Percentiles rank a stretch among this genome's conserved stretches.
Conservation (phyloP, 331 rosid genomes). For the Erythrophleum ivorense region DNA sequence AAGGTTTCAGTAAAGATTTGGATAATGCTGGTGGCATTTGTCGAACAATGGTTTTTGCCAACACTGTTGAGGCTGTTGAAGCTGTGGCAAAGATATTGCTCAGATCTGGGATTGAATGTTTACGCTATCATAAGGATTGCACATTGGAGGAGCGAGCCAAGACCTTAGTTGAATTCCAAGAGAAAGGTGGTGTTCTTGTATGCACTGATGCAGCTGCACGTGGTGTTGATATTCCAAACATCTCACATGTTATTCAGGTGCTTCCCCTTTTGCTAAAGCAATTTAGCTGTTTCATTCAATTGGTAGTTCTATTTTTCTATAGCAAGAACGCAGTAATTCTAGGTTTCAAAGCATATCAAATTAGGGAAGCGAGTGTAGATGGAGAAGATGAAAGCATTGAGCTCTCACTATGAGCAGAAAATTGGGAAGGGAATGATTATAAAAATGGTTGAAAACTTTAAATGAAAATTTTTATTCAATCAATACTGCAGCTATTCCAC, state of each 20-base stretch:
- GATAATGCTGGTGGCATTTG: conserved; percentile 48
- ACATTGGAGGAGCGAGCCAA: conserved; percentile 87
- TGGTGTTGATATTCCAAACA: conserved; percentile 90
- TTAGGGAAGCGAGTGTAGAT: conserved; percentile 2
- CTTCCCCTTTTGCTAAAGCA: conserved; percentile 32
- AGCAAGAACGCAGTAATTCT: conserved; percentile 6
- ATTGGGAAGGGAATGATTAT: conserved; percentile 2
- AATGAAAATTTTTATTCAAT: neutral
- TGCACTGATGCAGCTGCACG: conserved; percentile 99
- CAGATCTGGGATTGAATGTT: conserved; percentile 71
- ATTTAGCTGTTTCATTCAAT: conserved; percentile 23
- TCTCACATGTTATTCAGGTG: conserved; percentile 94
- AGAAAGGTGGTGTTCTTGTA: conserved; percentile 91
- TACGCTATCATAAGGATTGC: conserved; percentile 82
- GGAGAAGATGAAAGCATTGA: conserved; percentile 11
- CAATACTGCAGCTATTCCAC: neutral
- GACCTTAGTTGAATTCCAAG: conserved; percentile 68
- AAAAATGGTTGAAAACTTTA: neutral
- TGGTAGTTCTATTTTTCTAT: neutral
- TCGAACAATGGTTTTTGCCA: conserved; percentile 94
- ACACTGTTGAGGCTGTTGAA: conserved; percentile 94
- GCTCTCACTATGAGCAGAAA: conserved; percentile 2
- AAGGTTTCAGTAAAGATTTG: conserved; percentile 54
- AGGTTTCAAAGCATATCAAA: conserved; percentile 17
- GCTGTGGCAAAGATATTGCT: conserved; percentile 79